Evolutionary conservation across 2,329 filamentous ascomycete genomes (phyloP).

Genomic region (Pseudopithomyces maydicus): DNA sequence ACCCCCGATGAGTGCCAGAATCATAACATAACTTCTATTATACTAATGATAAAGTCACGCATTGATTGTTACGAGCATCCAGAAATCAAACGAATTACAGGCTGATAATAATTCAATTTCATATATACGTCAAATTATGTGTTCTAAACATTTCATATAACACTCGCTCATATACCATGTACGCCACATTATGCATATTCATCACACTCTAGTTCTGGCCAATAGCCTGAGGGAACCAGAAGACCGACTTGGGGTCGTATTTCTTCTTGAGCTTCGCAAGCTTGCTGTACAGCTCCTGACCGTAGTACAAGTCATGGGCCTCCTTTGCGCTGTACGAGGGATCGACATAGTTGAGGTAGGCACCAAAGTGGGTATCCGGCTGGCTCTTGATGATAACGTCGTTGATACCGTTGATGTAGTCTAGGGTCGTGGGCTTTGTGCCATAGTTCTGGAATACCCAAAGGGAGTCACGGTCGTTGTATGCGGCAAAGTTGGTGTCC

Average conservation of each 20-base stretch:
- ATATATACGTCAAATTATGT: neutral
- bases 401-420: slow-evolving; percentile 51
- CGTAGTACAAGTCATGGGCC: slow-evolving; percentile 59
- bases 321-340: slow-evolving; percentile 52
- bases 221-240: slow-evolving; percentile 47
- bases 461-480: slow-evolving; percentile 42
- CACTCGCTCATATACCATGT: neutral
- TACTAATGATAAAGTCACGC: neutral
- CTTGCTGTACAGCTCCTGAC: slow-evolving; percentile 41
- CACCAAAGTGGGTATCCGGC: slow-evolving; percentile 50
- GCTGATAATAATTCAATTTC: neutral
- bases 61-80: neutral
- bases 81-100: neutral
- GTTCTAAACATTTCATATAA: neutral
- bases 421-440: slow-evolving; percentile 26
- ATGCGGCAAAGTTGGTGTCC: slow-evolving; percentile 39
- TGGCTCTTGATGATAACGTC: slow-evolving; percentile 45
- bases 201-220: slow-evolving; percentile 9
- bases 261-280: slow-evolving; percentile 46
- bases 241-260: slow-evolving; percentile 46
- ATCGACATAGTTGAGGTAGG: slow-evolving; percentile 62
- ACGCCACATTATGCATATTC: neutral
- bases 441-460: slow-evolving; percentile 48
- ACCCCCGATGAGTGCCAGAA: too few relatives aligned
- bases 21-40: too few relatives aligned